Conservation (phyloP, 768 basidiomycete species). For the Leucogyrophana mollusca region DNA sequence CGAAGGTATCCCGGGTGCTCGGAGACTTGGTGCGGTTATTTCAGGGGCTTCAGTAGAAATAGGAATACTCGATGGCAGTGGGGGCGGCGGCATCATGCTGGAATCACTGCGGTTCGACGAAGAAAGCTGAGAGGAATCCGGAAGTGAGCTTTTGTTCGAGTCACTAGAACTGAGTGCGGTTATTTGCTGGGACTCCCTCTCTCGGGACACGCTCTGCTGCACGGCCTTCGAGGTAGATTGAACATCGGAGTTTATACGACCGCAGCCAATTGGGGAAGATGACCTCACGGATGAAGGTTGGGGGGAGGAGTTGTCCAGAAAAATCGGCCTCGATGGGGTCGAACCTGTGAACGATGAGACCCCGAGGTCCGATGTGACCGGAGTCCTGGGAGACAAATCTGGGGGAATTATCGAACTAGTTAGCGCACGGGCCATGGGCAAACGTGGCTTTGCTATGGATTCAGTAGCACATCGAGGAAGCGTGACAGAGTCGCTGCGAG, state of each 20-base stretch:
- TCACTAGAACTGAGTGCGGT: conserved; percentile 1
- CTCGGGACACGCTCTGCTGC: too few relatives aligned
- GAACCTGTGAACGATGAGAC: not conserved
- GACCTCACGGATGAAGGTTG: not conserved
- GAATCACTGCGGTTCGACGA: conserved; percentile 21
- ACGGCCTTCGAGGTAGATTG: too few relatives aligned
- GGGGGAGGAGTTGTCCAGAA: not conserved
- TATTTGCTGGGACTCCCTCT: too few relatives aligned
- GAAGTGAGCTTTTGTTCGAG: conserved; percentile 18
- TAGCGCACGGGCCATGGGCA: too few relatives aligned
- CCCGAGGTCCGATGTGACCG: not conserved
- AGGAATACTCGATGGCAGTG: conserved; percentile 18
- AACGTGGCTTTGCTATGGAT: too few relatives aligned
- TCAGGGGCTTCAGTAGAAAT: conserved; percentile 4
- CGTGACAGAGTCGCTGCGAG: conserved; percentile 12
- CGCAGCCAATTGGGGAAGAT: not conserved
- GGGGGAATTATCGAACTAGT: too few relatives aligned
- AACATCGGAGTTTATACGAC: not conserved
- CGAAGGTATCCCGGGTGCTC: conserved; percentile 6
- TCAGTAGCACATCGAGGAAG: too few relatives aligned
- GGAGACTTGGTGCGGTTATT: conserved; percentile 8
- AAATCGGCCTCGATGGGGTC: not conserved
- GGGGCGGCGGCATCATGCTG: conserved; percentile 29
- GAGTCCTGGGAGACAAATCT: not conserved
- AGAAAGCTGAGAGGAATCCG: conserved; percentile 32